Evolutionary conservation across 108 stramenopile species (phyloP).

Genomic region (Epipyxis sp.): DNA sequence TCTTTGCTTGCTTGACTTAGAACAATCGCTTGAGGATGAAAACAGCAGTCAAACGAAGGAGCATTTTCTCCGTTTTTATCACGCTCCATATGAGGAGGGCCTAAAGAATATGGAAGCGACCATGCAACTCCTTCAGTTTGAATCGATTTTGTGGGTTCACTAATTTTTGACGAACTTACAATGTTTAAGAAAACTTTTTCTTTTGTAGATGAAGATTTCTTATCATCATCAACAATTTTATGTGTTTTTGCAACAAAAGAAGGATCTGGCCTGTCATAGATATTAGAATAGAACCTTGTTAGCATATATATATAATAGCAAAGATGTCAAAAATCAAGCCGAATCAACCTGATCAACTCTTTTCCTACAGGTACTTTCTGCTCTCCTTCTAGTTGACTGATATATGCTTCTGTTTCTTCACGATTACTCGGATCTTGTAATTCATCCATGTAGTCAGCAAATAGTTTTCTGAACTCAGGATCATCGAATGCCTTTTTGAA

Average conservation of each 20-base stretch:
- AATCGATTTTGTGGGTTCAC: constrained; percentile 36
- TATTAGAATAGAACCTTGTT: background rate
- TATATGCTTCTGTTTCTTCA: constrained; percentile 63
- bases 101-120: constrained; percentile 59
- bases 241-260: constrained; percentile 42
- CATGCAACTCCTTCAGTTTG: constrained; percentile 38
- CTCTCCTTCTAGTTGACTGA: constrained; percentile 51
- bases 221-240: constrained; percentile 15
- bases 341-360: constrained; percentile 37
- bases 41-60: constrained; percentile 41
- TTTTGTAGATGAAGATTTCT: constrained; percentile 5
- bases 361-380: constrained; percentile 59
- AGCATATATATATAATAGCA: background rate
- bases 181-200: constrained; percentile 65
- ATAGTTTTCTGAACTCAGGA: constrained; percentile 57
- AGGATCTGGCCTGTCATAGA: background rate
- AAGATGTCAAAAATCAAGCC: background rate
- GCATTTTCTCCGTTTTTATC: constrained; percentile 48
- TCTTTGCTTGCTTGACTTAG: background rate
- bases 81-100: constrained; percentile 59
- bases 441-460: constrained; percentile 62
- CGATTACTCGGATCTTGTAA: constrained; percentile 60
- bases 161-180: constrained; percentile 47
- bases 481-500: constrained; percentile 55
- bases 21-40: constrained; percentile 36